phyloP scores from a whole-genome alignment of 2,329 filamentous ascomycete species.

The Sordariomycetes sp. region DNA sequence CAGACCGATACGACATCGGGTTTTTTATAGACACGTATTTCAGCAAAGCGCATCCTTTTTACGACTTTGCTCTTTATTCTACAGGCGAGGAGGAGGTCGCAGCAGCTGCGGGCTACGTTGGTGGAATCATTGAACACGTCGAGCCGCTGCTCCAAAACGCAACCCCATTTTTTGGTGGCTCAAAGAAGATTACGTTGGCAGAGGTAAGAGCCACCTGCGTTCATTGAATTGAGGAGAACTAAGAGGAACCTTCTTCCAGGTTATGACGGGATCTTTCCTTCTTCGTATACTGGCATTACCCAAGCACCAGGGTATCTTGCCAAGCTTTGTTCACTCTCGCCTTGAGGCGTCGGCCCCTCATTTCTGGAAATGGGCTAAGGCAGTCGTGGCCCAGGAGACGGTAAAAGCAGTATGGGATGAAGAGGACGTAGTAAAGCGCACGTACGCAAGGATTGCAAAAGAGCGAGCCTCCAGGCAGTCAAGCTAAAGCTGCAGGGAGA shows the following conservation, averaged over 20 bases:
- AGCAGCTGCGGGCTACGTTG: constrained; percentile 41
- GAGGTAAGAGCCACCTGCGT: constrained; percentile 44
- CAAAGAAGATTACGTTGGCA: constrained; percentile 56
- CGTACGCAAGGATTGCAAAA: not conserved
- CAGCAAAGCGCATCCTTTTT: constrained; percentile 46
- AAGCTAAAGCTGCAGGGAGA: too few species aligned
- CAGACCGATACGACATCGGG: constrained; percentile 54
- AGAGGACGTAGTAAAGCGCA: not conserved
- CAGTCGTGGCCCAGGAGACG: constrained; percentile 51
- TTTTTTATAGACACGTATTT: constrained; percentile 68
- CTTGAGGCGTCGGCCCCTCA: constrained; percentile 49
- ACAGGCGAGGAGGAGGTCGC: constrained; percentile 40
- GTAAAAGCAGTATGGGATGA: constrained; percentile 57
- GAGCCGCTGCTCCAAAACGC: constrained; percentile 56
- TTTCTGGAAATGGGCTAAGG: constrained; percentile 59
- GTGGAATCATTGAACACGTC: constrained; percentile 56
- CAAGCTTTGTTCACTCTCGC: constrained; percentile 31
- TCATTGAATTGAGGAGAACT: not conserved
- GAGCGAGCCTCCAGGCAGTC: too few species aligned
- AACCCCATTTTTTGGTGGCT: constrained; percentile 55
- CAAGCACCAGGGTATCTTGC: constrained; percentile 45
- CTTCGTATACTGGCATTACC: constrained; percentile 47
- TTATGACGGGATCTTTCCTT: constrained; percentile 57
- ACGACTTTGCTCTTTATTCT: constrained; percentile 34
- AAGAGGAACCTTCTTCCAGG: constrained; percentile 26